phyloP scores from a whole-genome alignment of 1,284 basidiomycete genomes.

The Sphagnurus paluster region DNA sequence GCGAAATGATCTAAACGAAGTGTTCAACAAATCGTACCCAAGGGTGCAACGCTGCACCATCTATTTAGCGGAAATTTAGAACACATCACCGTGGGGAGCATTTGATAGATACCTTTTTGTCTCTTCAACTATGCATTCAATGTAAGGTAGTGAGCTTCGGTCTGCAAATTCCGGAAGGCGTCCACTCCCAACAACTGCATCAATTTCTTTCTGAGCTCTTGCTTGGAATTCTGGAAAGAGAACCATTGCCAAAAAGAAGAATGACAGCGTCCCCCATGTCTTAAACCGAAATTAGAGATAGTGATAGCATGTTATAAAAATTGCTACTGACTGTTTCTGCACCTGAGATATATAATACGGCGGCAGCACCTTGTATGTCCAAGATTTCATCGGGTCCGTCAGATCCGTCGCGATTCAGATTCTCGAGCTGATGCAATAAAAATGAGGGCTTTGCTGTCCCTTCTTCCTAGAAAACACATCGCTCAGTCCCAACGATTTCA shows the following conservation, averaged over 20 bases:
- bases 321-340: background rate
- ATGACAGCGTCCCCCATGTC: conserved; percentile 13
- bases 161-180: conserved; percentile 44
- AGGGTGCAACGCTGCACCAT: conserved; percentile 17
- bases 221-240: conserved; percentile 41
- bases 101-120: too few relatives aligned
- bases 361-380: background rate
- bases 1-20: too few relatives aligned
- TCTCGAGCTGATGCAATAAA: background rate
- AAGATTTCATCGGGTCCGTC: background rate
- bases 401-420: background rate
- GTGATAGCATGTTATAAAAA: too few relatives aligned
- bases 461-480: conserved; percentile 14
- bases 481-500: too few relatives aligned
- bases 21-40: conserved; percentile 2
- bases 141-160: conserved; percentile 25
- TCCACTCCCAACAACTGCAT: conserved; percentile 37
- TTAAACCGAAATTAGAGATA: background rate
- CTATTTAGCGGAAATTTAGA: too few relatives aligned
- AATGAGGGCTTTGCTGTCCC: conserved; percentile 5
- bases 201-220: conserved; percentile 46
- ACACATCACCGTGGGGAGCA: too few relatives aligned
- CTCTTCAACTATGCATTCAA: conserved; percentile 31
- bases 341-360: background rate
- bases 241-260: conserved; percentile 42